Base-by-base conservation (phyloP, 2,329 filamentous ascomycete species). In the Pezicula radicicola region DNA sequence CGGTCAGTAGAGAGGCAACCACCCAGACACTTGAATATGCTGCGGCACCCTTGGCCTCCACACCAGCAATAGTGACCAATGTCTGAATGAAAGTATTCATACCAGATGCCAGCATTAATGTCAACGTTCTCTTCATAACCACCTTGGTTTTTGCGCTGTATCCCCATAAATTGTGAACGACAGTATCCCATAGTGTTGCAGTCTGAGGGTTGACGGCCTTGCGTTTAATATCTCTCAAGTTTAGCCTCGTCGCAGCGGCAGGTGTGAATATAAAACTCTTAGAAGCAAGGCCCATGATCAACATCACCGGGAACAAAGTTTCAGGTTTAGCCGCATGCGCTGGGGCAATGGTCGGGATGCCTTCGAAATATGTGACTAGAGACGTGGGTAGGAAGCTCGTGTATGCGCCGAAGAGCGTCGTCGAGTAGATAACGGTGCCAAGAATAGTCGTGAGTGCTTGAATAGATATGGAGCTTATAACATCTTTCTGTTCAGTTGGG, bases 261-360 rank as follows among this genome's bases (percentile, higher is more conserved):
- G 87, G 84, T 37, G 83, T 81, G 68, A 96, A 95, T 59, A 97
- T 82, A 67, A 95, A 93, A 43, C 81, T 79, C 55, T 84, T 84
- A 4, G 87, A 84, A 1, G 89, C 88, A 55, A 83, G 75, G 3
- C 91, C 92, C 16, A 89, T 76, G 2, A 76, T 62, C 3, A 80
- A 56, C 6, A 76, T 75, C 41, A 78, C 50, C 1, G 86, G 84
- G 3, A 91, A 70, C 45, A 89, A 76, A 8, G 79, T 76, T 39
- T 79, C 68, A 36, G 83, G 81, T 1, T 80, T 80, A 10, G 86
- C 80, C 19, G 79, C 73, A 66, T 93, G 84, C 3, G 85, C 88
- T 12, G 80, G 76, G 55, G 82, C 79, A 46, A 97, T 75, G 28
- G 84, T 87, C 6, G 80, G 79, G 48, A 97, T 78, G 51, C 77